These are phyloP conservation scores for Exophiala aquamarina DNA, from an alignment of 2,329 filamentous ascomycete species.

Conservation along the genomic window DNA sequence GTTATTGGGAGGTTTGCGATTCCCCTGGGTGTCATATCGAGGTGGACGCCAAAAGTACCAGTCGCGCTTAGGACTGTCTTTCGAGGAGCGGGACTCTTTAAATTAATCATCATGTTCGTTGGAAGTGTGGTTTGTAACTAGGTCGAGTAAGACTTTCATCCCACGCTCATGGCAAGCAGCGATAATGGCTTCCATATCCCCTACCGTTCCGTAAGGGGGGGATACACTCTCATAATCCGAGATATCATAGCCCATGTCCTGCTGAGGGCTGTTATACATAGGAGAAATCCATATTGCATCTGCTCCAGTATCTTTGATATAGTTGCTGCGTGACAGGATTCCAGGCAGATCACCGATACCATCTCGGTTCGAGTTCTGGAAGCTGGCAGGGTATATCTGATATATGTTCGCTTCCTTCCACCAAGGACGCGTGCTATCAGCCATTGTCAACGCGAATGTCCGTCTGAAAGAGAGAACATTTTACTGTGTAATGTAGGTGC, in stretches of 20 bases:
- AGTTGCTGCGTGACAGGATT: slow-evolving; percentile 63
- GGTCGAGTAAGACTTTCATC: slow-evolving; percentile 68
- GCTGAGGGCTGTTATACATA: slow-evolving; percentile 52
- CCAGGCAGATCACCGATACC: slow-evolving; percentile 61
- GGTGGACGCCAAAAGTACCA: slow-evolving; percentile 66
- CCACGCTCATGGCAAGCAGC: slow-evolving; percentile 56
- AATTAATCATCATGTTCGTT: slow-evolving; percentile 70
- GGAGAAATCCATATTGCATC: slow-evolving; percentile 59
- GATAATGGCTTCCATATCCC: slow-evolving; percentile 46
- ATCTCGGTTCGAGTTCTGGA: slow-evolving; percentile 42
- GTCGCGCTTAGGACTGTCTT: slow-evolving; percentile 50
- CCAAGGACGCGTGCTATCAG: no score
- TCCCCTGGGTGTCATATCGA: slow-evolving; percentile 52
- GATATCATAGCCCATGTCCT: slow-evolving; percentile 52
- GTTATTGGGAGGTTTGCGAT: slow-evolving; percentile 59
- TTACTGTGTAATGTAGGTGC: no score
- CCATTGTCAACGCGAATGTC: no score
- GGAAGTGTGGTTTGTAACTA: slow-evolving; percentile 73
- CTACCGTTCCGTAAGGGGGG: slow-evolving; percentile 45
- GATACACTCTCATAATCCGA: slow-evolving; percentile 43
- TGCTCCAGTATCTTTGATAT: slow-evolving; percentile 60
- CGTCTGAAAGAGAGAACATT: no score
- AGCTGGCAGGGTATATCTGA: slow-evolving; percentile 22
- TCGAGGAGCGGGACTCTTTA: slow-evolving; percentile 54
- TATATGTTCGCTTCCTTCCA: slow-evolving; percentile 41